Evolutionary conservation across 106 monocot species (phyloP).

Genomic region (Dactylorhiza incarnata): DNA sequence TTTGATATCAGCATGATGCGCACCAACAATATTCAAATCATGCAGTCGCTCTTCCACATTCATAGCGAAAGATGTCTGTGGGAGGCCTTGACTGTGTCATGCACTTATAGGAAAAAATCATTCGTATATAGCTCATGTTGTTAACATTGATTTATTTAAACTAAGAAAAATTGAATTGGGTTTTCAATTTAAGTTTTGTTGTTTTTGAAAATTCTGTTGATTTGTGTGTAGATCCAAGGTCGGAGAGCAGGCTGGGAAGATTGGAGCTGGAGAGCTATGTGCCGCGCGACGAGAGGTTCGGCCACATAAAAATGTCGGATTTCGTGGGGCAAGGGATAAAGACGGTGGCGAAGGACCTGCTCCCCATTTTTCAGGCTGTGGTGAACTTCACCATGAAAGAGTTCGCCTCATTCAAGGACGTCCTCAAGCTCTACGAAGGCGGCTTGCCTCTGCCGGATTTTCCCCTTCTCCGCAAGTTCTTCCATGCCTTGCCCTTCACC

Average conservation of each 20-base stretch:
- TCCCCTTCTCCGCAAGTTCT: constrained; percentile 17
- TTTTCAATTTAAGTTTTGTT: no score
- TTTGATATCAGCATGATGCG: no score
- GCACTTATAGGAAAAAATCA: no score
- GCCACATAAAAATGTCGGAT: constrained; percentile 69
- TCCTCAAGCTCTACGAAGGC: constrained; percentile 49
- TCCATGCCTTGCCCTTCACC: constrained; percentile 1
- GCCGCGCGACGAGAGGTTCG: constrained; percentile 77
- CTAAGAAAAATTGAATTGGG: no score
- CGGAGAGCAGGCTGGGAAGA: constrained; percentile 39
- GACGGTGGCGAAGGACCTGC: constrained; percentile 25
- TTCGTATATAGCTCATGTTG: no score
- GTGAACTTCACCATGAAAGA: constrained; percentile 38
- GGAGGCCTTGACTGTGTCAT: no score
- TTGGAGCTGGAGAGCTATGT: constrained; percentile 62
- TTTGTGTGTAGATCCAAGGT: constrained; percentile 37
- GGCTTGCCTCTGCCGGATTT: constrained; percentile 28
- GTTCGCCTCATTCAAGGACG: constrained; percentile 65
- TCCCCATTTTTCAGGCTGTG: constrained; percentile 31
- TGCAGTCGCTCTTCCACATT: no score
- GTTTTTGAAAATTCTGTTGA: not conserved
- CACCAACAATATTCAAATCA: no score
- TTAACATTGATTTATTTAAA: no score
- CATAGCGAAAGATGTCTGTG: no score
- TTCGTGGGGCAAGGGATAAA: constrained; percentile 61